Conservation (phyloP, 1,284 basidiomycete species). For the Marasmius tenuissimus region DNA sequence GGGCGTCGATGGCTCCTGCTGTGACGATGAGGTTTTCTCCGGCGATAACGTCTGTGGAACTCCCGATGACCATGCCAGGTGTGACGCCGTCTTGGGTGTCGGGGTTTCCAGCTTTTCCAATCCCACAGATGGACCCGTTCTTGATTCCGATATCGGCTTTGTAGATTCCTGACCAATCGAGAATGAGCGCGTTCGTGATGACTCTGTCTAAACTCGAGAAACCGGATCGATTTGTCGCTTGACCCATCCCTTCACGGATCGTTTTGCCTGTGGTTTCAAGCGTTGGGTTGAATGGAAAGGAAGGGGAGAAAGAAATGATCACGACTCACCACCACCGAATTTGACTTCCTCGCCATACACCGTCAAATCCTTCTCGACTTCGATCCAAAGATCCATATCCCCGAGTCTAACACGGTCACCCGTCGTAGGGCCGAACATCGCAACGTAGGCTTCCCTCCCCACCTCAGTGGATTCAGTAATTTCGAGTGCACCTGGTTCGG, state of each 20-base stretch:
- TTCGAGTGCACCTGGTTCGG: slow-evolving; percentile 57
- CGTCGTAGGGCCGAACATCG: slow-evolving; percentile 93
- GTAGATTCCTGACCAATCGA: slow-evolving; percentile 96
- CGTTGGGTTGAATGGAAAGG: slow-evolving; percentile 6
- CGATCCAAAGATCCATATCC: slow-evolving; percentile 90
- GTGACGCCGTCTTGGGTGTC: slow-evolving; percentile 80
- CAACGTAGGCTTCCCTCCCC: slow-evolving; percentile 71
- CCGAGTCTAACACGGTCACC: slow-evolving; percentile 90
- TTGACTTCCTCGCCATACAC: slow-evolving; percentile 95
- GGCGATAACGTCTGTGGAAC: slow-evolving; percentile 91
- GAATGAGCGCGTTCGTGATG: slow-evolving; percentile 91
- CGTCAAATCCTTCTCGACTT: slow-evolving; percentile 88
- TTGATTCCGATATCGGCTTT: slow-evolving; percentile 99
- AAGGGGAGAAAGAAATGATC: not conserved
- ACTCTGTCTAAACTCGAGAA: slow-evolving; percentile 83
- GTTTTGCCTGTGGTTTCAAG: slow-evolving; percentile 71
- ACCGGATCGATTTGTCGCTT: slow-evolving; percentile 76
- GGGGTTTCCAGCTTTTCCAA: slow-evolving; percentile 97
- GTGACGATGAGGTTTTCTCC: slow-evolving; percentile 95
- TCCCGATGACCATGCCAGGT: slow-evolving; percentile 77
- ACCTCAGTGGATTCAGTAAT: slow-evolving; percentile 53
- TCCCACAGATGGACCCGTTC: slow-evolving; percentile 79
- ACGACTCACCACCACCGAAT: slow-evolving; percentile 83
- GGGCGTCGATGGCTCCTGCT: slow-evolving; percentile 91
- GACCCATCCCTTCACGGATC: slow-evolving; percentile 96